These are phyloP conservation scores for Erigeron canadensis DNA, from an alignment of 129 eudicot genomes.

Conservation along the genomic window DNA sequence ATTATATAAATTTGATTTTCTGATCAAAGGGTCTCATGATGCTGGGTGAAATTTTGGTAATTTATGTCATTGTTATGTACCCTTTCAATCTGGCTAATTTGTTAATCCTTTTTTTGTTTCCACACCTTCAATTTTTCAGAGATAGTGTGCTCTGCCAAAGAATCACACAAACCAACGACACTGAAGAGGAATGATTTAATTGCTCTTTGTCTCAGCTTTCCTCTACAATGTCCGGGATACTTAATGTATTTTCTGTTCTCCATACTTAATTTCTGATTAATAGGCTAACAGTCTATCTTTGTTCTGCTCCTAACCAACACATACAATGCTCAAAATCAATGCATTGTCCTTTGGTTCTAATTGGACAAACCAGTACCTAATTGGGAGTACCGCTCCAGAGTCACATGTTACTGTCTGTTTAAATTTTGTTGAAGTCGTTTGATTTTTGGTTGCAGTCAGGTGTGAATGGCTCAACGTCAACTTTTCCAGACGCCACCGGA, in stretches of 20 bases:
- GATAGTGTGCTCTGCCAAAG: conserved; percentile 16
- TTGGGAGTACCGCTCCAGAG: neutral
- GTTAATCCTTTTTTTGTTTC: conserved; percentile 7
- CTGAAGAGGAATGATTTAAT: conserved; percentile 33
- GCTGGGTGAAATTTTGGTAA: conserved; percentile 6
- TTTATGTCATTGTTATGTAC: conserved; percentile 5
- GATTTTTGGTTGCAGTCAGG: conserved; percentile 57
- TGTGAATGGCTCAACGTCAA: conserved; percentile 62
- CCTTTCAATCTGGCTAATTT: neutral
- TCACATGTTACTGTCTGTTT: conserved; percentile 8
- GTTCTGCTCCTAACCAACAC: neutral
- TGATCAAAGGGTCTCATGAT: neutral
- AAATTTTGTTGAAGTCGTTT: conserved; percentile 11
- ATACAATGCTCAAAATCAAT: neutral
- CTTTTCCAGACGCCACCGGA: conserved; percentile 59
- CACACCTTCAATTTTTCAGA: conserved; percentile 22
- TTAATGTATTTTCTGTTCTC: conserved; percentile 47
- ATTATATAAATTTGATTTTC: neutral
- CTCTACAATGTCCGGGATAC: conserved; percentile 65
- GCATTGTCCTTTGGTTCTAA: neutral
- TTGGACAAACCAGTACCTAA: neutral
- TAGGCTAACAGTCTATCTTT: neutral
- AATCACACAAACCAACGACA: conserved; percentile 18
- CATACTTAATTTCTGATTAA: conserved; percentile 6
- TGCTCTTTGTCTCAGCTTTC: conserved; percentile 37